These are phyloP conservation scores for Arachnomyces sp. DNA, from an alignment of 2,329 filamentous ascomycete species.

Conservation along the genomic window DNA sequence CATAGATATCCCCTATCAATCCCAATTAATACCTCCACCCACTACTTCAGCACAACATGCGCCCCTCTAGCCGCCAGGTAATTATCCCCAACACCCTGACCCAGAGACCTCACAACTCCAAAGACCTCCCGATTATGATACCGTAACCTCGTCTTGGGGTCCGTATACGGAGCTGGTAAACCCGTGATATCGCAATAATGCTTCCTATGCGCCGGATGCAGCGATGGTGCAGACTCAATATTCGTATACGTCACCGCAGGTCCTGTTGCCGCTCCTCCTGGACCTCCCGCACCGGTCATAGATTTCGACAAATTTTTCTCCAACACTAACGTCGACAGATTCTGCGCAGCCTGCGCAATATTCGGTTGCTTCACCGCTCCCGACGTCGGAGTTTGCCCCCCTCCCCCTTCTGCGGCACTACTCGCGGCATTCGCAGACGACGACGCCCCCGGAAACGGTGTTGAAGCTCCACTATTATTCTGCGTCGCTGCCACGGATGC, in stretches of 20 bases:
- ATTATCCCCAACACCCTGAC: constrained; percentile 75
- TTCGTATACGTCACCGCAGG: constrained; percentile 87
- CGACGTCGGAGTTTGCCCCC: constrained; percentile 42
- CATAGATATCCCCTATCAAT: neutral
- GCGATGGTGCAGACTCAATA: constrained; percentile 85
- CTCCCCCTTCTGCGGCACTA: constrained; percentile 4
- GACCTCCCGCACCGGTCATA: constrained; percentile 27
- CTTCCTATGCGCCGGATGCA: constrained; percentile 68
- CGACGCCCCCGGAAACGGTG: constrained; percentile 44
- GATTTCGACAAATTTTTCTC: constrained; percentile 62
- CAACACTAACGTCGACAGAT: constrained; percentile 76
- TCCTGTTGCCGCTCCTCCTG: constrained; percentile 44
- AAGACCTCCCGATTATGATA: constrained; percentile 95
- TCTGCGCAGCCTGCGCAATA: constrained; percentile 81
- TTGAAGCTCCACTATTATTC: constrained; percentile 71
- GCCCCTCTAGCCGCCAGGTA: constrained; percentile 86
- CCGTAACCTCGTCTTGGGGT: constrained; percentile 87
- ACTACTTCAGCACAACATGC: constrained; percentile 81
- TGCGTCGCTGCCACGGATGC: constrained; percentile 80
- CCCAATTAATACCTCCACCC: neutral
- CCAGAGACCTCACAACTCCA: constrained; percentile 67
- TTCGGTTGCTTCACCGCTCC: constrained; percentile 55
- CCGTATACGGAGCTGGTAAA: constrained; percentile 80
- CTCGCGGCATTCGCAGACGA: constrained; percentile 23
- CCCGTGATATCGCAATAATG: constrained; percentile 96